Evolutionary conservation across 2,329 filamentous ascomycete species (phyloP).

Genomic region (Arthrobotrys sphaeroides): DNA sequence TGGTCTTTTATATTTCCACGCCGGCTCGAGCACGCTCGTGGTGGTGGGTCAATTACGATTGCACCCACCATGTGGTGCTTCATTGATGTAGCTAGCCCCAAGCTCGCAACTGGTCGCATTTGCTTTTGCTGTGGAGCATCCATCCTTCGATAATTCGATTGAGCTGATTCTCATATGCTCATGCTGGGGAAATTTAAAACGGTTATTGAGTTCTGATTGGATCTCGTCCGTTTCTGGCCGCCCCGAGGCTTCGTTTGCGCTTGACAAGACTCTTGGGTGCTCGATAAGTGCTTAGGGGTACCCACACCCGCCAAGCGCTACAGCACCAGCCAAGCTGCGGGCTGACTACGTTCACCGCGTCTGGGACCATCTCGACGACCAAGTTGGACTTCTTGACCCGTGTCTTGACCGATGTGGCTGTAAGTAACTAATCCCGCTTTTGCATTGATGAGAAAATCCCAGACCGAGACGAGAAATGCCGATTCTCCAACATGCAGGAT

Average conservation of each 20-base stretch:
- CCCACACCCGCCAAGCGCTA: background rate
- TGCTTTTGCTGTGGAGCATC: background rate
- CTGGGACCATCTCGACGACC: background rate
- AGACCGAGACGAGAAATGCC: slow-evolving; percentile 2
- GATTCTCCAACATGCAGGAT: background rate
- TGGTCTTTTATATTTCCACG: background rate
- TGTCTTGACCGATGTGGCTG: background rate
- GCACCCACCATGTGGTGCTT: slow-evolving; percentile 1
- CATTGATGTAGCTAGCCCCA: background rate
- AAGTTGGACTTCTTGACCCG: slow-evolving; percentile 3
- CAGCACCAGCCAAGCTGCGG: background rate
- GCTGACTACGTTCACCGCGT: background rate
- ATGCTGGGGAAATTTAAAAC: background rate
- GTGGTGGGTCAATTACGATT: background rate
- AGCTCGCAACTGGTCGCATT: background rate
- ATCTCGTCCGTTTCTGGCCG: background rate
- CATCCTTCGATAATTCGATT: background rate
- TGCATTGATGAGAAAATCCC: background rate
- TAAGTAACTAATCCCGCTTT: background rate
- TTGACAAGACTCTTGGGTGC: background rate
- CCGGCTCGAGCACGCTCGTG: background rate
- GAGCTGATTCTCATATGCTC: background rate
- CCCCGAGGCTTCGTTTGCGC: background rate
- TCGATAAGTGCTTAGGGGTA: background rate
- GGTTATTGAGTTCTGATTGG: slow-evolving; percentile 2